Evolutionary conservation across 768 basidiomycete genomes (phyloP), one percentile per base, ranked within the genome.

Genomic region (Lactifluus pinguis): DNA sequence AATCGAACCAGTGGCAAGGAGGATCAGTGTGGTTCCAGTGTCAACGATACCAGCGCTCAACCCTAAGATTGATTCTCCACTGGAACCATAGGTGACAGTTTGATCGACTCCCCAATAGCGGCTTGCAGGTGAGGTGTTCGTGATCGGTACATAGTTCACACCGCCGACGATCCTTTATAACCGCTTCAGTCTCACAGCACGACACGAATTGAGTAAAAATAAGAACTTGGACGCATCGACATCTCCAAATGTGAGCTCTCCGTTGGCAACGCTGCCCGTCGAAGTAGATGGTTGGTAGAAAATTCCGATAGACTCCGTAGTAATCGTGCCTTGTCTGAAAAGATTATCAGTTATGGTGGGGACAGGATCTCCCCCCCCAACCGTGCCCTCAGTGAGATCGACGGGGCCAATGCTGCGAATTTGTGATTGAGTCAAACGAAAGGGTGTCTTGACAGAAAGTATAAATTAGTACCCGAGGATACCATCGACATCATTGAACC

Each of bases 321-420:
- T 50, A 61, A 85, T 83, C 3, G 69, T 70, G 10, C 79, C 77
- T 67, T 81, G 75, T 10, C 70, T 39, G 69, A 74, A 79, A 13
- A 83, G 75, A 69, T 79, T 84, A 71, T 83, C 79, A n/a, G 77
- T 81, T 17, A 85, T 77, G 11, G 83, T 84, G 9, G 81, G 79
- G 21, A 82, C 76, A 19, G 69, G 68, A 2, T 67, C 45, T 11
- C 70, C 72, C 55, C 71, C 69, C 3, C 70, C 70, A 41, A 81
- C 77, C n/a, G 78, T 80, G 66, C 72, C 72, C 55, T 66, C 34
- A 17, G 79, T 82, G 41, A 82, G 73, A 67, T 81, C 77, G 2
- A 75, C 76, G 29, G 82, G 80, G 15, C 82, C 82, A 32, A 81
- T 75, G 17, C 77, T 79, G 47, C 17, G 14, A n/a, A 54, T 15